Evolutionary conservation across 2,329 filamentous ascomycete genomes (phyloP), one percentile per base, ranked within the genome.

Genomic region (Pseudovirgaria hyperparasitica): DNA sequence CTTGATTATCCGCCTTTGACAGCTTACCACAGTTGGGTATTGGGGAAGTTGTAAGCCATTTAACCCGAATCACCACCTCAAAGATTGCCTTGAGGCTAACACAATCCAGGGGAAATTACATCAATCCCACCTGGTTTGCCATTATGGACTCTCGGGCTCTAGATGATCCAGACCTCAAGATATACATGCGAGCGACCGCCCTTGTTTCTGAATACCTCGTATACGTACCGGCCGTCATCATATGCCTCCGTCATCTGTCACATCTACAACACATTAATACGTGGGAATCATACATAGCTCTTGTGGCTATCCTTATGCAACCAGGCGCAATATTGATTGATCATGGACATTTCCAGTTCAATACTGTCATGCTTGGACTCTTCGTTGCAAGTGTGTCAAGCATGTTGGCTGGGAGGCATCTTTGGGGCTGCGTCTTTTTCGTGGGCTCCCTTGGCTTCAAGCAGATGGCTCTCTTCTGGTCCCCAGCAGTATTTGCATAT

Each of bases 401-500:
- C 51, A 79, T 96, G 58, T 55, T 93, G 26, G 84, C 85, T 3
- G 82, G 82, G 4, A 72, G 85, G 25, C 77, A 77, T 43, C 69
- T 92, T 35, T 94, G 87, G 85, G 73, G 82, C 15, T 85, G 82
- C 35, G 71, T 93, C 32, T 93, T 93, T 60, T 98, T 98, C 42
- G 90, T 98, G 5, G 73, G 72, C 10, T 82, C 87, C 3, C 63
- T 98, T n/a, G 84, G 84, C 5, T 98, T 96, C 65, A 98, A 98
- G 63, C 90, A 98, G 55, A 98, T 98, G 92, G 87, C 87, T 1
- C 66, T 98, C 10, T 98, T 96, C 60, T 98, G 94, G 54, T 85
- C 92, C 3, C 86, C 92, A 9, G 76, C 78, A 12, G 76, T 96
- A 31, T 96, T 96, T 51, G 79, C 84, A 17, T 98, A 86, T 46